Percentiles rank a stretch among this genome's conserved stretches.
phyloP scores from a whole-genome alignment of 2,329 filamentous ascomycete species.

The Cercospora sp. region DNA sequence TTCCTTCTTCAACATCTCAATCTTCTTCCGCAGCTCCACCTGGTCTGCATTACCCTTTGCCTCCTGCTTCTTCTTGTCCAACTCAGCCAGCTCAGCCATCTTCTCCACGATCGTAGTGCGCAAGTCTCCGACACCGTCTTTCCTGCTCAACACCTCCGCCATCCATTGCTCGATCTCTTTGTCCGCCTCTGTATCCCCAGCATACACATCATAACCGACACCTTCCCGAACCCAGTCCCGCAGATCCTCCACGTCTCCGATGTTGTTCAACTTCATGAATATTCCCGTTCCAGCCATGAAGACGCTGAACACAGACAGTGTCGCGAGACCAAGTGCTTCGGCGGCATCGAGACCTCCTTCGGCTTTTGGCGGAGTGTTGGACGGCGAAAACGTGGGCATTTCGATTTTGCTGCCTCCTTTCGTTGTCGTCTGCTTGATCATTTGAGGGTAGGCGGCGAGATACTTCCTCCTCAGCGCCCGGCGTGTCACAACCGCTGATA shows the following conservation, averaged over 20 bases:
- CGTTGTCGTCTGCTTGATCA: slow-evolving; percentile 11
- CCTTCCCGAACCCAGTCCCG: slow-evolving; percentile 58
- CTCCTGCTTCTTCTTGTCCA: slow-evolving; percentile 28
- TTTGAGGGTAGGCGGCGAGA: slow-evolving; percentile 58
- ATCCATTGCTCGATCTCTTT: slow-evolving; percentile 58
- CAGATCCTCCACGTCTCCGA: slow-evolving; percentile 58
- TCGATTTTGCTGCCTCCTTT: slow-evolving; percentile 12
- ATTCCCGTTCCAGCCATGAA: slow-evolving; percentile 74
- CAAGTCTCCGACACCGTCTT: slow-evolving; percentile 43
- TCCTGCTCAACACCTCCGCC: slow-evolving; percentile 49
- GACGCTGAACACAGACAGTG: slow-evolving; percentile 77
- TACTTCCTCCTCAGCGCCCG: slow-evolving; percentile 69
- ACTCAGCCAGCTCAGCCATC: slow-evolving; percentile 34
- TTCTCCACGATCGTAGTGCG: slow-evolving; percentile 35
- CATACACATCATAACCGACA: slow-evolving; percentile 60
- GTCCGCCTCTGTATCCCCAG: slow-evolving; percentile 53
- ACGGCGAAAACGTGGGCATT: slow-evolving; percentile 23
- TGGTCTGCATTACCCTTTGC: slow-evolving; percentile 5
- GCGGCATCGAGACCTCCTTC: slow-evolving; percentile 70
- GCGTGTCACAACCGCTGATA: slow-evolving; percentile 65
- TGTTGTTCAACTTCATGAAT: slow-evolving; percentile 72
- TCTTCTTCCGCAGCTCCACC: slow-evolving; percentile 19
- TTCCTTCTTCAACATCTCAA: slow-evolving; percentile 38
- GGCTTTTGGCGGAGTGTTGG: slow-evolving; percentile 22
- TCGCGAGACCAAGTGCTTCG: slow-evolving; percentile 82